A percentile compares a stretch with the other conserved stretches of the same genome.
phyloP scores from a whole-genome alignment of 257 asterid species.

The Cynanchum wilfordii region DNA sequence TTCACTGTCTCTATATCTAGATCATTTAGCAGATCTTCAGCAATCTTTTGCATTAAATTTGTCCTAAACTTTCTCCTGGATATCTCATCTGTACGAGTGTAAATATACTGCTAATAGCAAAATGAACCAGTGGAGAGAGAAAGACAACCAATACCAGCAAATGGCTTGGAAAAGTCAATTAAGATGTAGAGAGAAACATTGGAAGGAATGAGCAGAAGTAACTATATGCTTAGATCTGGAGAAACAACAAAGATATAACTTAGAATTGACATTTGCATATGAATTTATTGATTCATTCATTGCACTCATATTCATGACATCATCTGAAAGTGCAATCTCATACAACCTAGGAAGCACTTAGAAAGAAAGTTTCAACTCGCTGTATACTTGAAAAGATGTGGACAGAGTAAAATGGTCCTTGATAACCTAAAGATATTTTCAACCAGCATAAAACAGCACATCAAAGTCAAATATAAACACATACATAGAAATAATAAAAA shows the following conservation, averaged over 20 bases:
- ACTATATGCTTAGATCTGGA: neutral
- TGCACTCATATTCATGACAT: neutral
- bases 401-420: neutral
- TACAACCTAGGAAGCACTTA: neutral
- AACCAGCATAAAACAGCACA: neutral
- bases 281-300: neutral
- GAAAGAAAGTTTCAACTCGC: neutral
- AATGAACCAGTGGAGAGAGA: neutral
- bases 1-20: neutral
- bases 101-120: neutral
- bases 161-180: neutral
- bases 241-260: neutral
- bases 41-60: neutral
- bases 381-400: neutral
- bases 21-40: neutral
- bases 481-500: neutral
- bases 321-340: neutral
- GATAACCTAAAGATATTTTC: neutral
- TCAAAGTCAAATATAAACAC: neutral
- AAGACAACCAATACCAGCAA: neutral
- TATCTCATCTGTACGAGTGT: neutral
- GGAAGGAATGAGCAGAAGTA: neutral
- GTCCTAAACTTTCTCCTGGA: neutral
- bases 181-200: neutral
- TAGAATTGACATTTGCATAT: neutral